Base-by-base conservation (phyloP, 768 basidiomycete genomes). In the Sistotremastrum niveocremeum region DNA sequence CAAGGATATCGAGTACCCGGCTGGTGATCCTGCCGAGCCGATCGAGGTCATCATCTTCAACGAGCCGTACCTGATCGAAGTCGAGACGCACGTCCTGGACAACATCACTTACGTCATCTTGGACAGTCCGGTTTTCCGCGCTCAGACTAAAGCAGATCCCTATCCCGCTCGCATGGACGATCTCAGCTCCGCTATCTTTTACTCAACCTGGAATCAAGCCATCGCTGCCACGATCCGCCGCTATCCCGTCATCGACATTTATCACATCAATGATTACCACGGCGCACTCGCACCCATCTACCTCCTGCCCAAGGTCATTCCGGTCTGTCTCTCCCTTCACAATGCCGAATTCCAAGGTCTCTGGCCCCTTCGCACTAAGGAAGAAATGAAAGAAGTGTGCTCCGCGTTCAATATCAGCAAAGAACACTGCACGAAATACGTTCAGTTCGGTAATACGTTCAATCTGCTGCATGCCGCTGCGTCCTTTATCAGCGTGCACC, bases 111-210 rank as follows among this genome's bases (percentile, higher is more conserved):
- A 85, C 57, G 81, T 94, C 51, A 78, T 95, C 44, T 78, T 95
- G 51, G 91, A 94, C 69, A 86, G 83, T 53, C 91, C 91, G 39
- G 91, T 95, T 28, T 95, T 95, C 78, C 83, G 91, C 40, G 89
- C 91, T 2, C 91, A 95, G 63, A 93, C 91, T 10, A 95, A 94
- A 63, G 71, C 91, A 0, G 91, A 95, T 56, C 91, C 91, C 2
- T 95, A 95, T 61, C 91, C 91, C 32, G 84, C 88, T 56, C 86
- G 91, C 55, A 95, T 95, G 91, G 91, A 95, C 58, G 91, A 95
- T 61, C 72, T 95, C 51, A 85, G 84, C 53, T 94, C 91, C 7
- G 91, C 91, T 37, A 94, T 94, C 58, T 95, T 94, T 72, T 95
- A 95, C 62, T 94, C 91, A 42, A 91, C 91, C 11, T 95, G 91